Percentiles rank a stretch among this genome's conserved stretches.
Evolutionary conservation across 139 green algal species (phyloP).

Genomic region (Bryopsis sp.): DNA sequence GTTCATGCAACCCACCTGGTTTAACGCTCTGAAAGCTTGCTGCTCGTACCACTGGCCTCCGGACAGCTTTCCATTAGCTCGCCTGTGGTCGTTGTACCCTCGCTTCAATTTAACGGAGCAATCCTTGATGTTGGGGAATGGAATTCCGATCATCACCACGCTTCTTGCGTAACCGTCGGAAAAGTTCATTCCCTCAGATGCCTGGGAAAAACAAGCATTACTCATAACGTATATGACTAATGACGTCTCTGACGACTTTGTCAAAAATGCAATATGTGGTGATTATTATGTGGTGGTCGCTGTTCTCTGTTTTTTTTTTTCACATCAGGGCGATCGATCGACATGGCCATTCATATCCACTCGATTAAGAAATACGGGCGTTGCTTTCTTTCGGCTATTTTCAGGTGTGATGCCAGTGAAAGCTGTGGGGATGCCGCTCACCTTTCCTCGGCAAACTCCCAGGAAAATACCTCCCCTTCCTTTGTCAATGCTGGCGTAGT

Average conservation of each 20-base stretch:
- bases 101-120: conserved; percentile 26
- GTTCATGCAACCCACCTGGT: conserved; percentile 54
- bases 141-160: conserved; percentile 90
- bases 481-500: conserved; percentile 52
- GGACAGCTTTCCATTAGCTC: conserved; percentile 36
- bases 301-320: no score
- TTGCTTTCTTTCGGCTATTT: no score
- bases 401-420: neutral
- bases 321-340: no score
- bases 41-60: conserved; percentile 83
- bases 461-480: conserved; percentile 72
- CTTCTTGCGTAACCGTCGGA: conserved; percentile 72
- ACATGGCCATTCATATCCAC: no score
- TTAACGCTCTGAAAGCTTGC: conserved; percentile 88
- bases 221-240: neutral
- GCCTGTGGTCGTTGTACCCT: no score
- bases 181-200: conserved; percentile 95
- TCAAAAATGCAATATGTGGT: no score
- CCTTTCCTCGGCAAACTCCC: conserved; percentile 91
- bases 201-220: conserved; percentile 37
- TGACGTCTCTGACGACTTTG: neutral
- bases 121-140: conserved; percentile 77
- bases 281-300: no score
- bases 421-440: conserved; percentile 28
- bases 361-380: no score